phyloP scores from a whole-genome alignment of 768 basidiomycete genomes.

The Tricholoma furcatifolium region DNA sequence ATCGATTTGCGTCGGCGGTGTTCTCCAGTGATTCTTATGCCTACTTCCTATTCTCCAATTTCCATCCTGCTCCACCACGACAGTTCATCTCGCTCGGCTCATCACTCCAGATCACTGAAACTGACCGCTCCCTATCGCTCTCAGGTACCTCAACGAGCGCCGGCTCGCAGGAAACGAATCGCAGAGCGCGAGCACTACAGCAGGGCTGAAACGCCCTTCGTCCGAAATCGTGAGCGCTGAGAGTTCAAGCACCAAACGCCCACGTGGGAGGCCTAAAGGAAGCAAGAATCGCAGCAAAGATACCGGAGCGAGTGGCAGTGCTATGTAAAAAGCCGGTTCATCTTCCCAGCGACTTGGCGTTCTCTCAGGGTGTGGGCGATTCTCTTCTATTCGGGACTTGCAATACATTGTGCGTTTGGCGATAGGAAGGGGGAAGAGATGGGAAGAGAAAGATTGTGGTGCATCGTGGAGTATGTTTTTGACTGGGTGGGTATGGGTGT shows the following conservation, averaged over 20 bases:
- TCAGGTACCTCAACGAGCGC: conserved; percentile 65
- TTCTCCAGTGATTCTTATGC: too few relatives aligned
- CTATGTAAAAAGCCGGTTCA: conserved; percentile 3
- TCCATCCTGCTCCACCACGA: not conserved
- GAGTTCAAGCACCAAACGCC: conserved; percentile 42
- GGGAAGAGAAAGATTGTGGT: too few relatives aligned
- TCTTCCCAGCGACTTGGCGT: too few relatives aligned
- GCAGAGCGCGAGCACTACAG: conserved; percentile 10
- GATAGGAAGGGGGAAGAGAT: too few relatives aligned
- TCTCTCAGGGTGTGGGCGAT: too few relatives aligned
- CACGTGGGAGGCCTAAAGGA: conserved; percentile 67
- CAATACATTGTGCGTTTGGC: too few relatives aligned
- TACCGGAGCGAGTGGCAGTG: conserved; percentile 3
- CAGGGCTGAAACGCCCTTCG: conserved; percentile 29
- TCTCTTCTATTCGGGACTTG: too few relatives aligned
- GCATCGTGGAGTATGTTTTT: too few relatives aligned
- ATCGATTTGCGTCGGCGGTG: too few relatives aligned
- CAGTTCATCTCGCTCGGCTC: not conserved
- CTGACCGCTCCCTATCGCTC: not conserved
- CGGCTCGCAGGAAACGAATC: conserved; percentile 50
- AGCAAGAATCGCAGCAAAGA: conserved; percentile 54
- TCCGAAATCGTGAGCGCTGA: conserved; percentile 21
- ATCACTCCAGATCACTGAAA: not conserved
- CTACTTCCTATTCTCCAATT: too few relatives aligned
- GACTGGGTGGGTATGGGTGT: too few relatives aligned